phyloP scores from a whole-genome alignment of 2,329 filamentous ascomycete species.

The Colletotrichum endophyticum region DNA sequence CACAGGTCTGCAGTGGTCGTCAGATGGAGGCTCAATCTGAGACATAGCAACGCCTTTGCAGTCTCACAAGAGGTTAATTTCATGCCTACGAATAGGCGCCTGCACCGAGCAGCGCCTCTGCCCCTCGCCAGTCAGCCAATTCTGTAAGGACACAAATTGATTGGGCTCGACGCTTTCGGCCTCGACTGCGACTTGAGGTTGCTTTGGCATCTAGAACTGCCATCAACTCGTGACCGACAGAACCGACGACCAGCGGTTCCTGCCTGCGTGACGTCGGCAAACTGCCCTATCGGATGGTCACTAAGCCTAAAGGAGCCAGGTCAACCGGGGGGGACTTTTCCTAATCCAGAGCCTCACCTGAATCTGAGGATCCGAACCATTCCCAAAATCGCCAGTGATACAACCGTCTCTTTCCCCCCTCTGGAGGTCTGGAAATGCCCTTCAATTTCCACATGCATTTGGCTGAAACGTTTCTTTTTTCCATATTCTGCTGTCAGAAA shows the following conservation, averaged over 20 bases:
- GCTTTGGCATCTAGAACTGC: background rate
- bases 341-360: constrained; percentile 23
- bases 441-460: constrained; percentile 17
- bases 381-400: constrained; percentile 1
- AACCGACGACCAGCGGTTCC: background rate
- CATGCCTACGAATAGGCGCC: background rate
- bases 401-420: background rate
- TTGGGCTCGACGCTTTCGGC: background rate
- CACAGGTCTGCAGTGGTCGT: background rate
- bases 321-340: background rate
- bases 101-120: background rate
- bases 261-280: background rate
- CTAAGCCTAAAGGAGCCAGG: constrained; percentile 8
- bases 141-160: background rate
- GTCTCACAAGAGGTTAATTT: background rate
- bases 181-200: background rate
- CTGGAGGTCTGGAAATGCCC: background rate
- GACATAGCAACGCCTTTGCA: background rate
- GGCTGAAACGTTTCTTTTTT: constrained; percentile 2
- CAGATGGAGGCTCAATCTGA: background rate
- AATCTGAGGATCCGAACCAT: constrained; percentile 25
- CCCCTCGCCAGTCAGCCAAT: background rate
- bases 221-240: constrained; percentile 3
- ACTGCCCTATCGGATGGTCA: background rate
- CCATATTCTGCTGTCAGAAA: background rate